These are phyloP conservation scores for Colletotrichum spinosum DNA, from an alignment of 2,329 filamentous ascomycete species.

Conservation along the genomic window DNA sequence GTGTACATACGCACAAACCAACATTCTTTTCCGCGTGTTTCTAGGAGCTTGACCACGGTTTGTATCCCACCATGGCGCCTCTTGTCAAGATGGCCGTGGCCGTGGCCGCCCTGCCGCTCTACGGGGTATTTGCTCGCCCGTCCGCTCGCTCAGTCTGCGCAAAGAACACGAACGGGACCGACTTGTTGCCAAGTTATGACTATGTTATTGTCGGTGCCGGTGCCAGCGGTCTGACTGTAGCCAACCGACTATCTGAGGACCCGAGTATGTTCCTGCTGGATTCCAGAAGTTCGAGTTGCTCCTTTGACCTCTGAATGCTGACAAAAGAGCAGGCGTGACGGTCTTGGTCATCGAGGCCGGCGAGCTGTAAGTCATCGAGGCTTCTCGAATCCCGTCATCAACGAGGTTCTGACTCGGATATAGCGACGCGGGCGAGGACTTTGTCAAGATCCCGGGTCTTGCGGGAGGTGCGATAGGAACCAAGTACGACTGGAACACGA, in stretches of 20 bases:
- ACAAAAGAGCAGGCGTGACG: constrained; percentile 36
- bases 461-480: constrained; percentile 40
- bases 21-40: constrained; percentile 4
- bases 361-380: constrained; percentile 19
- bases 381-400: no score
- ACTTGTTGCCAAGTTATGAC: constrained; percentile 41
- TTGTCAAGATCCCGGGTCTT: constrained; percentile 42
- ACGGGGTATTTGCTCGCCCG: constrained; percentile 28
- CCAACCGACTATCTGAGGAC: constrained; percentile 51
- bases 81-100: constrained; percentile 29
- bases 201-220: constrained; percentile 50
- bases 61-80: constrained; percentile 15
- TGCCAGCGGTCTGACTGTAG: constrained; percentile 50
- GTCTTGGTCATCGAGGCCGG: constrained; percentile 46
- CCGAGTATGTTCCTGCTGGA: constrained; percentile 34
- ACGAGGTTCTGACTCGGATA: neutral
- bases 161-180: constrained; percentile 8
- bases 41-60: neutral
- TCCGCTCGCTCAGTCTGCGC: constrained; percentile 18
- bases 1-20: constrained; percentile 24
- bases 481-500: constrained; percentile 46
- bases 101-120: constrained; percentile 30
- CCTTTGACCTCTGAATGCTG: neutral
- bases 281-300: neutral
- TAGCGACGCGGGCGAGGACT: constrained; percentile 40